Evolutionary conservation across 176 grass and related monocot genomes (phyloP), one percentile per base, ranked within the genome.

Genomic region (Carex kokanica): DNA sequence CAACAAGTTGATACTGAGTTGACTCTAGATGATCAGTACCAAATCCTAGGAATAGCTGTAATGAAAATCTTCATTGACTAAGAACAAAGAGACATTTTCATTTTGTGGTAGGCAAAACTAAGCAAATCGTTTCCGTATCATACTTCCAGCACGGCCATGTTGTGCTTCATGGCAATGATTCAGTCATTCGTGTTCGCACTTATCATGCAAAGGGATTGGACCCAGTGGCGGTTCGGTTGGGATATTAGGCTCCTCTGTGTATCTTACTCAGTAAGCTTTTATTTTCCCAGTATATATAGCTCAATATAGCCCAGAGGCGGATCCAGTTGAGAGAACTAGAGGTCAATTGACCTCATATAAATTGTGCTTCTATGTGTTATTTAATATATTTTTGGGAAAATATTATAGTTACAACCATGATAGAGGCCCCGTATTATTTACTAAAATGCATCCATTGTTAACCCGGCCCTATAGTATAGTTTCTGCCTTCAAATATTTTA

Each of bases 61-160:
- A 5, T 53, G 71, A 53, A 25, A 25, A 13, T 53, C 14, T 54
- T 75, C 47, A 75, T 53, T 54, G 47, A 54, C 72, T 75, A 75
- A 75, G 29, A 66, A 58, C 20, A 84, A 56, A 84, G 23, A 72
- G 45, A 65, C 75, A 18, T 81, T 79, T 49, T 60, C n/a, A 56
- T 65, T 24, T 60, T 32, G 12, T 62, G 18, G 36, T 62, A 98
- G 91, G 89, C 93, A 2, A 87, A 68, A 81, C 18, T 95, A 16
- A 88, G 73, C 86, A 70, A 27, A 16, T 72, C 83, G 40, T 95
- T 93, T 74, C 93, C 91, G 0, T 93, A 83, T 84, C 93, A 88
- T 86, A 95, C 92, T 91, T 84, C 89, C 21, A 90, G 83, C 88
- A 93, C 96, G 0, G 91, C 91, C 20, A 68, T 99, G 71, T 84